Evolutionary conservation across 768 basidiomycete genomes (phyloP).

Genomic region (Boletellus emodensis): DNA sequence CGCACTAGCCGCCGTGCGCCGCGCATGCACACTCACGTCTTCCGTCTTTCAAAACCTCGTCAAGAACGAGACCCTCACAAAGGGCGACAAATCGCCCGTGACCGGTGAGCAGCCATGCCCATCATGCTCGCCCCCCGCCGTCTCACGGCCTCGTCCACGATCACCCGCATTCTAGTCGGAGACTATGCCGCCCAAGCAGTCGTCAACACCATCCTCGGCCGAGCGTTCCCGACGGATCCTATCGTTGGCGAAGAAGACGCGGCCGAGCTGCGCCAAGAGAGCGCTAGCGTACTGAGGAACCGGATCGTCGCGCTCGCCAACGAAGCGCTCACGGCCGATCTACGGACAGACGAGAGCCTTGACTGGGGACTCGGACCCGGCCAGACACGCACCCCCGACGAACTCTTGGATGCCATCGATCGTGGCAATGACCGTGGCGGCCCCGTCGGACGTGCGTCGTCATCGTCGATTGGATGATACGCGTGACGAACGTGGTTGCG

Average conservation of each 20-base stretch:
- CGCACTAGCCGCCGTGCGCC: constrained; percentile 80
- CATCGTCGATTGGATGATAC: neutral
- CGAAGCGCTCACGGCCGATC: constrained; percentile 59
- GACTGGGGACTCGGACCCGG: constrained; percentile 74
- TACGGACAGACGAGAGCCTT: constrained; percentile 50
- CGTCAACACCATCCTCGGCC: constrained; percentile 72
- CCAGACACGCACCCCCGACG: constrained; percentile 44
- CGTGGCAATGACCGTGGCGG: constrained; percentile 75
- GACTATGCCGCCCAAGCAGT: constrained; percentile 94
- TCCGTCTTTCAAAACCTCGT: constrained; percentile 84
- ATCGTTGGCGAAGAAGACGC: constrained; percentile 98
- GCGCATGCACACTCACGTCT: constrained; percentile 80
- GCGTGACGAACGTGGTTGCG: neutral
- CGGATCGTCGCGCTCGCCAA: constrained; percentile 82
- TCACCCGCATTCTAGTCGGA: constrained; percentile 54
- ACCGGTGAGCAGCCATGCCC: constrained; percentile 50
- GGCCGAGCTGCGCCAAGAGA: constrained; percentile 58
- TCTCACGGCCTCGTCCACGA: neutral
- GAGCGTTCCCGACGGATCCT: constrained; percentile 77
- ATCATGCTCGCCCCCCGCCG: neutral
- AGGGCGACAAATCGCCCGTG: constrained; percentile 90
- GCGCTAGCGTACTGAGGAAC: constrained; percentile 43
- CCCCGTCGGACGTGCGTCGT: constrained; percentile 58
- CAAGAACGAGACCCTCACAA: constrained; percentile 80
- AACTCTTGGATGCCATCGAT: constrained; percentile 85